Evolutionary conservation across 1,284 basidiomycete genomes (phyloP).

Genomic region (Fistulina hepatica): DNA sequence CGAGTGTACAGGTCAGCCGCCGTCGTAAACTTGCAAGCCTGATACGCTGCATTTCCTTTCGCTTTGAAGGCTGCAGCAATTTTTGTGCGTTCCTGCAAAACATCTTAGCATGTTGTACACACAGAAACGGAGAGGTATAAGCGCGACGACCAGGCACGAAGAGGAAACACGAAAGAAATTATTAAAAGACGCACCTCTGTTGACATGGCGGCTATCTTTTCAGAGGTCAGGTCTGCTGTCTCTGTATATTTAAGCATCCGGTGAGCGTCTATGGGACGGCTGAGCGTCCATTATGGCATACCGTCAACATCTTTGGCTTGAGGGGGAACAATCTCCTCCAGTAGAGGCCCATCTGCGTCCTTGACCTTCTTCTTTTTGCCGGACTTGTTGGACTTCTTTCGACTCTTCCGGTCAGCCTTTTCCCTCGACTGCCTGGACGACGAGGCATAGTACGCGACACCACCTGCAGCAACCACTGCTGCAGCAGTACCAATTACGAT

Average conservation of each 20-base stretch:
- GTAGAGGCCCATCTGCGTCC: constrained; percentile 36
- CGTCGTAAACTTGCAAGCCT: constrained; percentile 61
- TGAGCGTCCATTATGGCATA: constrained; percentile 5
- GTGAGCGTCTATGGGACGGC: too few species aligned
- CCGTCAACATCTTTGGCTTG: constrained; percentile 13
- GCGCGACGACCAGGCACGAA: constrained; percentile 1
- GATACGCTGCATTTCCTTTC: constrained; percentile 85
- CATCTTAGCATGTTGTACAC: too few species aligned
- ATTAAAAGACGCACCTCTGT: constrained; percentile 34
- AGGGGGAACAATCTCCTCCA: constrained; percentile 16
- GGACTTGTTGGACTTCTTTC: constrained; percentile 39
- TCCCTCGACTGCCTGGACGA: constrained; percentile 33
- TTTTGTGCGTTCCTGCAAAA: constrained; percentile 56
- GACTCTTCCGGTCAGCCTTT: constrained; percentile 43
- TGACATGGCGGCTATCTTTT: constrained; percentile 47
- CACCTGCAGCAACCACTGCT: constrained; percentile 64
- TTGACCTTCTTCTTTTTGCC: constrained; percentile 54
- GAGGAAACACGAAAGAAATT: neutral
- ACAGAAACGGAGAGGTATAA: constrained; percentile 2
- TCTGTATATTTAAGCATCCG: constrained; percentile 16
- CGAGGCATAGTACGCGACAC: constrained; percentile 68
- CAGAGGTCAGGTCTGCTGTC: constrained; percentile 35
- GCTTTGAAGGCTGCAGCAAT: constrained; percentile 78
- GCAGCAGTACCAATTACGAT: constrained; percentile 60
- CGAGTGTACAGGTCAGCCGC: constrained; percentile 86